Conservation (phyloP, 1,284 basidiomycete genomes). For the Leccinum solheimii region DNA sequence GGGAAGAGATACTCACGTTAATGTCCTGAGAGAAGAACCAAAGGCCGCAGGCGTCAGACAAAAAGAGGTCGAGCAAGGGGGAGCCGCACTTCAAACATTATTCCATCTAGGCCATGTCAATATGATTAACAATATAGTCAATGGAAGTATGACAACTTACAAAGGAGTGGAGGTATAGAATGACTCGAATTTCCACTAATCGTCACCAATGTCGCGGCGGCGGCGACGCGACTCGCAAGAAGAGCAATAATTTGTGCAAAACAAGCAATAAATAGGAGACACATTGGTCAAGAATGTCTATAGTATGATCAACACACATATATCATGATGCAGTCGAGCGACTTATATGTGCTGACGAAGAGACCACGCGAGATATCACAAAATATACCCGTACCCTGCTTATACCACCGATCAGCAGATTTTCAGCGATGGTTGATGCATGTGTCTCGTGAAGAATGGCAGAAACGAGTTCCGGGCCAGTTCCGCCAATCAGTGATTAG, state of each 20-base stretch:
- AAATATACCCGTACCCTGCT: background rate
- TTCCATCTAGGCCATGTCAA: conserved; percentile 41
- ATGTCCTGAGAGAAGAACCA: conserved; percentile 44
- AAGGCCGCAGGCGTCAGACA: background rate
- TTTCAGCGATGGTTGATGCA: background rate
- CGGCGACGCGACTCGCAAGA: conserved; percentile 4
- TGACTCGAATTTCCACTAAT: conserved; percentile 50
- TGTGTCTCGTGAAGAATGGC: background rate
- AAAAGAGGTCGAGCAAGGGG: background rate
- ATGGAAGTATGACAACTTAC: conserved; percentile 35
- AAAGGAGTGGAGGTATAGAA: conserved; percentile 50
- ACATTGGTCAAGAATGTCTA: conserved; percentile 15
- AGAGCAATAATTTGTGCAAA: conserved; percentile 1
- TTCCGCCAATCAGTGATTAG: background rate
- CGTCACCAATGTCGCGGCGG: conserved; percentile 38
- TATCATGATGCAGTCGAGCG: background rate
- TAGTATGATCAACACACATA: background rate
- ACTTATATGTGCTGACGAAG: conserved; percentile 3
- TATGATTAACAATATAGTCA: background rate
- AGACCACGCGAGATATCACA: conserved; percentile 1
- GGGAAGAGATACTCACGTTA: conserved; percentile 41
- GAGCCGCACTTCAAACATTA: conserved; percentile 53
- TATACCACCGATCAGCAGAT: background rate
- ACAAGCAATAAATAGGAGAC: conserved; percentile 1
- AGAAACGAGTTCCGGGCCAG: background rate